These are phyloP conservation scores for Malus sieversii DNA, from an alignment of 306 rosid species.

Conservation along the genomic window DNA sequence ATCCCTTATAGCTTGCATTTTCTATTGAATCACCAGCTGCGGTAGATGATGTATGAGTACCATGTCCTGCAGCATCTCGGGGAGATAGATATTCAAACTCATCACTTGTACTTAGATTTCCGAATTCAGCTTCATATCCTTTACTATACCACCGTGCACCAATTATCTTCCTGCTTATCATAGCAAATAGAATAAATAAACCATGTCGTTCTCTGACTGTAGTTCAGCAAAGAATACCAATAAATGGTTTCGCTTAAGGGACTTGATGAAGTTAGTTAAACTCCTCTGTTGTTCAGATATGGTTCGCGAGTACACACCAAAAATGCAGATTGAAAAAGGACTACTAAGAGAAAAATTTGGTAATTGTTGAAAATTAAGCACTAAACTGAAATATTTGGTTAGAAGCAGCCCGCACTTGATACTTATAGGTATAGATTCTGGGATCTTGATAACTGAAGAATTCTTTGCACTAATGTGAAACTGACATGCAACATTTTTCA, in stretches of 20 bases:
- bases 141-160: conserved; percentile 64
- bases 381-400: not conserved
- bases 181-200: not conserved
- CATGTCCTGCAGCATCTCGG: conserved; percentile 54
- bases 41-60: conserved; percentile 58
- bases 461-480: not conserved
- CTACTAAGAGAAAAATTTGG: too few species aligned
- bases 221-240: not conserved
- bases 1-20: conserved; percentile 41
- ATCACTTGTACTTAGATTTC: conserved; percentile 31
- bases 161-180: conserved; percentile 43
- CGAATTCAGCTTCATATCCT: conserved; percentile 65
- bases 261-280: not conserved
- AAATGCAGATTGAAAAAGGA: not conserved
- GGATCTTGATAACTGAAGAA: too few species aligned
- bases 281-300: not conserved
- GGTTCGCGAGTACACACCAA: not conserved
- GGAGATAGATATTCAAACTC: conserved; percentile 42
- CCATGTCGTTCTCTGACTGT: not conserved
- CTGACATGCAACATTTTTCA: not conserved
- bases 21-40: conserved; percentile 42
- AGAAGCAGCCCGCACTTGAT: not conserved
- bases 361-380: not conserved
- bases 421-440: not conserved
- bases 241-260: not conserved